These are phyloP conservation scores for Onygenales sp. DNA, from an alignment of 2,329 filamentous ascomycete species.

Conservation along the genomic window DNA sequence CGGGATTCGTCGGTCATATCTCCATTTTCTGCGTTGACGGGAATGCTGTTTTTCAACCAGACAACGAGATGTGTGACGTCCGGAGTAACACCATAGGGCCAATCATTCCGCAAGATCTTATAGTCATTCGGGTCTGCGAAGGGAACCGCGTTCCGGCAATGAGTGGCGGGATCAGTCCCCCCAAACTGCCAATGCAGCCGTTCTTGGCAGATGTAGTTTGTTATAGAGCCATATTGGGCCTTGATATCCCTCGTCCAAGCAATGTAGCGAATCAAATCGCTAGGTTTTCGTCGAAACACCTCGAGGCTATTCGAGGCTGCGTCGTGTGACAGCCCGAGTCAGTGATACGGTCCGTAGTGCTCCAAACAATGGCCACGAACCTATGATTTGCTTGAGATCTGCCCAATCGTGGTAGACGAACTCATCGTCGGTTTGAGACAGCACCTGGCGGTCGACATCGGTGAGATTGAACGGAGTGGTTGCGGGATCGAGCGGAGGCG, in stretches of 20 bases:
- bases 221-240: conserved; percentile 45
- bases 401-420: conserved; percentile 44
- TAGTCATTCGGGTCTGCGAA: conserved; percentile 48
- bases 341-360: conserved; percentile 1
- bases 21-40: conserved; percentile 36
- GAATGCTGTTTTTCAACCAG: conserved; percentile 46
- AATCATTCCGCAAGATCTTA: conserved; percentile 51
- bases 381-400: conserved; percentile 42
- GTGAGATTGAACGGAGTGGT: conserved; percentile 39
- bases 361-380: conserved; percentile 23
- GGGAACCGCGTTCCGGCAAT: conserved; percentile 34
- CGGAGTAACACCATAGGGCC: conserved; percentile 50
- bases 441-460: conserved; percentile 38
- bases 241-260: conserved; percentile 48
- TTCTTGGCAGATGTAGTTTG: conserved; percentile 46
- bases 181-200: conserved; percentile 44
- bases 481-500: background rate
- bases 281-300: conserved; percentile 49
- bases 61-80: conserved; percentile 49
- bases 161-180: conserved; percentile 13
- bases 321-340: background rate
- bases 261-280: conserved; percentile 50
- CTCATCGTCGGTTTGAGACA: conserved; percentile 44
- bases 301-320: conserved; percentile 44
- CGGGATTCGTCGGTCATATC: conserved; percentile 44